phyloP scores from a whole-genome alignment of 177 flowering plant genomes.

The Vitis hybrid region DNA sequence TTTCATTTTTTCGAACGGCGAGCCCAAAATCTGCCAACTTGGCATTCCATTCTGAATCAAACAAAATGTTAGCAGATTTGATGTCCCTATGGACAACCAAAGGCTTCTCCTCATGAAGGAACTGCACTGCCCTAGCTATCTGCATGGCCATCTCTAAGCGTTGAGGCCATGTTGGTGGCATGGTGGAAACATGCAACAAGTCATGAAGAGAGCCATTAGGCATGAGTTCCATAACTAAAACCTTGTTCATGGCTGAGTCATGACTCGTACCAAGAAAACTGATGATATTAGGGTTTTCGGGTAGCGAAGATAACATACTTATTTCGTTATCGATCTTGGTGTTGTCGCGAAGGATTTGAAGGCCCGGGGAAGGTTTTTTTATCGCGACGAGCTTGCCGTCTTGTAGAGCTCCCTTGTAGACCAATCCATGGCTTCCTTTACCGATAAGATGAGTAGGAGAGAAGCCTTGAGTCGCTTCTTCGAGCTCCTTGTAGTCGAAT shows the following conservation, averaged over 20 bases:
- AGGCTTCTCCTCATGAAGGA: constrained; percentile 44
- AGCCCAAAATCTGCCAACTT: constrained; percentile 72
- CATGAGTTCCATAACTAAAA: constrained; percentile 67
- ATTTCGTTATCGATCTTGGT: constrained; percentile 54
- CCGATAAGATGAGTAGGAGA: constrained; percentile 50
- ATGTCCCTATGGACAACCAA: constrained; percentile 62
- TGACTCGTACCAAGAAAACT: constrained; percentile 44
- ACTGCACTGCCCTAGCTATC: constrained; percentile 43
- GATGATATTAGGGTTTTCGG: constrained; percentile 25
- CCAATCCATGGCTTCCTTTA: constrained; percentile 77
- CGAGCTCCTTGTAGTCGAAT: constrained; percentile 50
- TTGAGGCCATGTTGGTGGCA: constrained; percentile 42
- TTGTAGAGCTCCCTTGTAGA: constrained; percentile 50
- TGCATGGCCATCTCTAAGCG: constrained; percentile 47
- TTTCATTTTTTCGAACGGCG: constrained; percentile 23
- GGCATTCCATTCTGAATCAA: constrained; percentile 51
- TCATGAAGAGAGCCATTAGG: constrained; percentile 64
- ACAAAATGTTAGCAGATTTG: constrained; percentile 61
- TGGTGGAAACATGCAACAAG: constrained; percentile 30
- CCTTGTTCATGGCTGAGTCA: constrained; percentile 18
- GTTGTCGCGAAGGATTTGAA: constrained; percentile 35
- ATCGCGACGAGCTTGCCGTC: constrained; percentile 43
- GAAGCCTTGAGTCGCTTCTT: constrained; percentile 56
- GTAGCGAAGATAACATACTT: constrained; percentile 41
- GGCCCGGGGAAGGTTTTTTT: constrained; percentile 40